Evolutionary conservation across 768 basidiomycete species (phyloP).

Genomic region (Pholiota molesta): DNA sequence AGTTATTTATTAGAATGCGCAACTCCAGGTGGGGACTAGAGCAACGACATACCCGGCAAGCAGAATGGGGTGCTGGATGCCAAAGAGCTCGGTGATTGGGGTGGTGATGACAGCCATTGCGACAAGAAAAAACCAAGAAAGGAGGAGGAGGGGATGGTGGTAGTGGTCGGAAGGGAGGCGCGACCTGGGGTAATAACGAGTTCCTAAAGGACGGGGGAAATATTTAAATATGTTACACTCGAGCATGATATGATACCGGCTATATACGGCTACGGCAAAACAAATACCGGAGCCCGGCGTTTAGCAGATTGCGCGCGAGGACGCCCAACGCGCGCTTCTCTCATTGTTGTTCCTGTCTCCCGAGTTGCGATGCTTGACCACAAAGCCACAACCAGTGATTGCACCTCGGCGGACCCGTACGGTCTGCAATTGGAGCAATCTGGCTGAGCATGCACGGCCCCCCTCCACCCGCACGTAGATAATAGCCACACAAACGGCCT

Average conservation of each 20-base stretch:
- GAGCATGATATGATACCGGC: slow-evolving; percentile 13
- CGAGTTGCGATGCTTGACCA: too few species aligned
- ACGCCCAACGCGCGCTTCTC: too few species aligned
- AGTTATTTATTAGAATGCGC: neutral
- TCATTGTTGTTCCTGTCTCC: too few species aligned
- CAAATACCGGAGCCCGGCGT: slow-evolving; percentile 2
- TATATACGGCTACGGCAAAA: neutral
- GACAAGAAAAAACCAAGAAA: slow-evolving; percentile 8
- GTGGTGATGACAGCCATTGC: slow-evolving; percentile 71
- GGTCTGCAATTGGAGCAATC: too few species aligned
- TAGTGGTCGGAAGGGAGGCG: neutral
- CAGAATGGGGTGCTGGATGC: slow-evolving; percentile 85
- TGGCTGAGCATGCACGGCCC: too few species aligned
- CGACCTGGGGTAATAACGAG: slow-evolving; percentile 2
- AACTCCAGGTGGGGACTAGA: neutral
- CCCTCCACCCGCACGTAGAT: too few species aligned
- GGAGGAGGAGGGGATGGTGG: slow-evolving; percentile 5
- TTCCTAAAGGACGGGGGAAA: slow-evolving; percentile 1
- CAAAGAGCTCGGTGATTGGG: slow-evolving; percentile 87
- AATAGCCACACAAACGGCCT: too few species aligned
- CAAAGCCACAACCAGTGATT: too few species aligned
- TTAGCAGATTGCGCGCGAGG: too few species aligned
- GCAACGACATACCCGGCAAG: slow-evolving; percentile 63
- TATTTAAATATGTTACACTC: slow-evolving; percentile 17
- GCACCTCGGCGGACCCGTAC: too few species aligned